Base-by-base conservation (phyloP, 2,329 filamentous ascomycete genomes). In the Aspergillus ochraceus region DNA sequence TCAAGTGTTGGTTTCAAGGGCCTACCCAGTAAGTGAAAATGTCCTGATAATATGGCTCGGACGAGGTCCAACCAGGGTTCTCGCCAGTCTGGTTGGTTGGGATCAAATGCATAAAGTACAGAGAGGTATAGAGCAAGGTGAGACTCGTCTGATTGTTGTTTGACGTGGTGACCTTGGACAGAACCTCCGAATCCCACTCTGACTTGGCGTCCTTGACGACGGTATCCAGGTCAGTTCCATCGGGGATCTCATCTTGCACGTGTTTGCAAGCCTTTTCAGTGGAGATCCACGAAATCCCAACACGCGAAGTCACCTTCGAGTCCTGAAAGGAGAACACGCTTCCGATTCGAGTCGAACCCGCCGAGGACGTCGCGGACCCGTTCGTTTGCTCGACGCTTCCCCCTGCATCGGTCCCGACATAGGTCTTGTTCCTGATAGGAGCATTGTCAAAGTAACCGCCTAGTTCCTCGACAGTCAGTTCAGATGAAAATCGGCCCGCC, bases 31-130 rank as follows among this genome's bases (percentile, higher is more conserved):
- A 82, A 0, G 88, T 90, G 68, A 89, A 90, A 17, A 88, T 84
- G 60, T 91, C 88, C 60, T 89, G 86, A 67, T 89, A 91, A 67
- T 89, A 90, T 1, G 88, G 88, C 70, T 91, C 88, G 0, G 70
- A 66, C 1, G 85, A 87, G 1, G 76, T 70, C 88, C 88, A 91
- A 0, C 81, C 73, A 0, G 88, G 88, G 60, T 90, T 91, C 69
- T 91, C 89, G 0, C 87, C 88, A 0, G 88, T 90, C 62, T 87
- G 85, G 69, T 91, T 89, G 0, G 87, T 88, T 0, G 88, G 88
- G 39, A 90, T 83, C 11, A 90, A 72, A 60, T 86, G 84, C 84
- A 89, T 88, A 65, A 88, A 88, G 68, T 90, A 91, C 36, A 91
- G 70, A 0, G 86, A 87, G 0, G 85, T 85, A 74, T 91, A 91